Evolutionary conservation across 306 rosid genomes (phyloP), one percentile per base, ranked within the genome.

Genomic region (Alnus rubra): DNA sequence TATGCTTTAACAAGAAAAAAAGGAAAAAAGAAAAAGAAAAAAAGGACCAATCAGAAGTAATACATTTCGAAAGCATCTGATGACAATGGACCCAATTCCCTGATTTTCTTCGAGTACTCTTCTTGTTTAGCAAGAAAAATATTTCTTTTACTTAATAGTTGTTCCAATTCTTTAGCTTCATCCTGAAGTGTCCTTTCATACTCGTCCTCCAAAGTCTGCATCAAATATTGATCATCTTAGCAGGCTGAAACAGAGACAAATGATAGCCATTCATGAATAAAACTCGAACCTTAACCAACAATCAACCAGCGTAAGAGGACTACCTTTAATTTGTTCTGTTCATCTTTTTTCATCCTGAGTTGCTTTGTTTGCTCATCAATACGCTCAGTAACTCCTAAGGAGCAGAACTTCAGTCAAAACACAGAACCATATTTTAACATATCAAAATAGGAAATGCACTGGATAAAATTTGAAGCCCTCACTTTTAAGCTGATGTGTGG

Each of bases 21-120:
- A 33, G 0, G 0, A 0, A 33, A 1, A 33, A 33, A 33, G 1
- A 33, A 33, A 62, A 31, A 13, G 6, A 31, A 33, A 63, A 39
- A 18, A 7, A 4, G 13, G 50, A 55, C 47, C 60, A 9, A 12
- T 69, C 69, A 70, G 78, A 76, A 80, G 82, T 42, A 83, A 81
- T 95, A 95, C 98, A 86, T 78, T 70, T 95, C 98, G 88, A 92
- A 95, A 74, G 98, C 98, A 90, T 95, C 98, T 65, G 98, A 92
- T 77, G 96, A 85, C 85, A 95, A 82, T 60, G 93, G 92, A 42
- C 98, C 98, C 84, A 95, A 74, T 78, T 95, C 98, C 87, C 97
- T 83, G 87, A 91, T 91, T 88, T 92, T 95, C 88, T 90, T 95
- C 55, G 92, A 83, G 83, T 84, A 90, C 74, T 95, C 98, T 52